Evolutionary conservation across 1,284 basidiomycete genomes (phyloP), one percentile per base, ranked within the genome.

Genomic region (Ganoderma leucocontextum): DNA sequence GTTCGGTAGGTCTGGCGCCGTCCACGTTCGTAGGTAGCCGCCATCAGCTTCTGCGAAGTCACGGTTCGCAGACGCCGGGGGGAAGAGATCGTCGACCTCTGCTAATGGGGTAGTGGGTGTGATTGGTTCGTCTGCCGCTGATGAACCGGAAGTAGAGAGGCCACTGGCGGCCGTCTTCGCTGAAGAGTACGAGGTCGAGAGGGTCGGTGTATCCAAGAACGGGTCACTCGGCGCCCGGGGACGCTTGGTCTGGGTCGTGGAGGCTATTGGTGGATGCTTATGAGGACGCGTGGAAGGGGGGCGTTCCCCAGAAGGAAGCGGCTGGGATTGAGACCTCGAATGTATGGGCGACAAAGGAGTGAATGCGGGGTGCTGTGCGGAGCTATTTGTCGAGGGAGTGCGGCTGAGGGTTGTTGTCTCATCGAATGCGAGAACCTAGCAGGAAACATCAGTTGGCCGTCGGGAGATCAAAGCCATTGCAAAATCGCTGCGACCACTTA

Each of bases 181-280:
- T 41, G 88, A 87, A 10, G 86, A 85, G 66, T 83, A 85, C n/a
- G 90, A 89, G 59, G 85, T 84, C 66, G 89, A 88, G 68, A 86
- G 82, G 19, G 83, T 68, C 19, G 90, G 88, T 61, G 90, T 89
- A 75, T 94, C 92, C 70, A 91, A 79, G 79, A 94, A 94, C 68
- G 92, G 92, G 78, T 94, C 92, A 74, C 91, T 92, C 13, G 92
- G 87, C 64, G 91, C 91, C 72, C 91, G 85, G 12, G 87, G 82
- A 71, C 91, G 90, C 76, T 88, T 90, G 63, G 85, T 82, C 68
- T 83, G 82, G 60, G 84, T 80, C 68, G 80, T 80, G 68, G 81
- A 76, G 49, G 80, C 75, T 65, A 81, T 83, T 66, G 79, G 80
- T 52, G 81, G 76, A 41, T 80, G 75, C 72, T 82, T 82, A 70